Base-by-base conservation (phyloP, 345 rosid species). In the Punica granatum region DNA sequence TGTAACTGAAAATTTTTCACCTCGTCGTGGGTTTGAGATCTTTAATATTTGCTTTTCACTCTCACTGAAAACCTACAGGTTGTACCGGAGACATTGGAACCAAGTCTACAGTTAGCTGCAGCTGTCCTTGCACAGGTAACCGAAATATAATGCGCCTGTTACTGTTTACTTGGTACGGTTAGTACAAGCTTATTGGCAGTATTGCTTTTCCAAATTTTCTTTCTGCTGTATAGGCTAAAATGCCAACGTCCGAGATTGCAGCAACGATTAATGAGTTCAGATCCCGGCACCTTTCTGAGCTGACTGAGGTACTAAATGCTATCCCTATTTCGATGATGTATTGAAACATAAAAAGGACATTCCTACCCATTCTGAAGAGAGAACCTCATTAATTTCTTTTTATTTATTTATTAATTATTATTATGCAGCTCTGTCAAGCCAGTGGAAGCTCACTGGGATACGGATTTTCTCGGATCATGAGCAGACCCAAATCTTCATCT, bases 81-180 rank as follows among this genome's bases (percentile, higher is more conserved):
- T 81, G 98, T 93, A 58, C 98, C 98, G n/a, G 98, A 93, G 83
- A 87, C 96, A 53, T 78, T 93, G 83, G 98, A 93, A 79, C 98
- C 98, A 62, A 93, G 98, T 83, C 82, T 93, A 64, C 98, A 93
- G 76, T 86, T 93, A 81, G 98, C 97, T 53, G 96, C 98, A 68
- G 98, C 97, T 74, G 98, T 93, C 79, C 98, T 93, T 73, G 96
- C 97, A 18, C 94, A 90, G 97, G 98, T 90, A 80, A 61, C 36
- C 66, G 33, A 58, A 63, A 68, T 16, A 51, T 30, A 23, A 30
- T 1, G 58, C 30, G 7, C 30, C 58, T n/a, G 23, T 23, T 51
- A 7, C 30, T n/a, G 1, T n/a, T n/a, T n/a, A 51, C 58, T n/a
- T 51, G 28, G 4, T 62, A 34, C 23, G 7, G 43, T 34, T 62